Evolutionary conservation across 352 stramenopile species (phyloP).

Genomic region (Globisporangium ultimum): DNA sequence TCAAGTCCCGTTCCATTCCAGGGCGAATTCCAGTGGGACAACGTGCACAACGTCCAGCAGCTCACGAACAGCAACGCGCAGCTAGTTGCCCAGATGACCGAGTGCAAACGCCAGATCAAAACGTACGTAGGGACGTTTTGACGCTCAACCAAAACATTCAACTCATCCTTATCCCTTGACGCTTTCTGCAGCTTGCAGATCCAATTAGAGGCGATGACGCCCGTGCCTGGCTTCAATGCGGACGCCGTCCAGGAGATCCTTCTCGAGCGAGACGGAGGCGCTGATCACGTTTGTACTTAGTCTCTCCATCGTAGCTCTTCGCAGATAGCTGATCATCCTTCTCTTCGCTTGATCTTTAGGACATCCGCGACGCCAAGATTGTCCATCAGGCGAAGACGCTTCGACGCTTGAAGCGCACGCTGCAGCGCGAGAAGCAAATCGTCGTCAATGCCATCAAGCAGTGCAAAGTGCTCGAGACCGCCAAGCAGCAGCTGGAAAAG

Average conservation of each 20-base stretch:
- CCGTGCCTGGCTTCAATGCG: conserved; percentile 56
- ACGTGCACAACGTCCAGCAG: conserved; percentile 51
- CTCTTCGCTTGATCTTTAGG: conserved; percentile 23
- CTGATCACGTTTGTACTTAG: conserved; percentile 42
- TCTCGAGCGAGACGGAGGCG: conserved; percentile 45
- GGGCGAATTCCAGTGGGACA: conserved; percentile 42
- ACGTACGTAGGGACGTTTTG: no score
- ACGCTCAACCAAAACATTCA: no score
- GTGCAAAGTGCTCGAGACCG: conserved; percentile 29
- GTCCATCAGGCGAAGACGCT: conserved; percentile 74
- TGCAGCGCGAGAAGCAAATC: conserved; percentile 61
- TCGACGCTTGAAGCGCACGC: conserved; percentile 45
- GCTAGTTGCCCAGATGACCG: conserved; percentile 34
- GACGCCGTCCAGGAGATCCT: conserved; percentile 56
- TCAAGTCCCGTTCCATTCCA: conserved; percentile 9
- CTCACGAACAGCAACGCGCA: conserved; percentile 58
- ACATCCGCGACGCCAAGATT: conserved; percentile 76
- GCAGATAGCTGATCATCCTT: not conserved
- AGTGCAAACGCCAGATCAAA: conserved; percentile 64
- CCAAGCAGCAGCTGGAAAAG: conserved; percentile 38
- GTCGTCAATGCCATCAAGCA: conserved; percentile 35
- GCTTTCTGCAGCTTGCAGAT: conserved; percentile 49
- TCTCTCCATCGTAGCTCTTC: not conserved
- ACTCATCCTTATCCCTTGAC: not conserved
- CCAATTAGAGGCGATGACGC: conserved; percentile 57